phyloP scores from a whole-genome alignment of 768 basidiomycete genomes.

The Podaxis rugospora region DNA sequence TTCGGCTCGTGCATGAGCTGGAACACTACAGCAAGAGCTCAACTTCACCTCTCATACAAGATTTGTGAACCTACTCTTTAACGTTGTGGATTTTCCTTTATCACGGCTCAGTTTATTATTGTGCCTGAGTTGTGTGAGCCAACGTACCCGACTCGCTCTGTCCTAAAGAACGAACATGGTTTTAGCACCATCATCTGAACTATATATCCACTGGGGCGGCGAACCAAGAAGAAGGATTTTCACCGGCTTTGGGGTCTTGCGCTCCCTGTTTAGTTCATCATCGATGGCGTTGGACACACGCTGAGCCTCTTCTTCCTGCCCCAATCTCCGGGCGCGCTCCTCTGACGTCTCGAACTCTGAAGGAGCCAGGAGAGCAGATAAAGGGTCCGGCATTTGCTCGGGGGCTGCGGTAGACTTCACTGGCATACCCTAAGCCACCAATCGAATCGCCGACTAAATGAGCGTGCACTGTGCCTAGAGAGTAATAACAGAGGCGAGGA shows the following conservation, averaged over 20 bases:
- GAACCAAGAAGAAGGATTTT: slow-evolving; percentile 61
- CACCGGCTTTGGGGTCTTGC: slow-evolving; percentile 37
- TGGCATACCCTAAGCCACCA: neutral
- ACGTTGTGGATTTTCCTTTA: slow-evolving; percentile 73
- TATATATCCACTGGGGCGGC: slow-evolving; percentile 12
- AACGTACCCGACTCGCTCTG: slow-evolving; percentile 77
- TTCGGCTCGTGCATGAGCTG: slow-evolving; percentile 62
- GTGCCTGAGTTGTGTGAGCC: neutral
- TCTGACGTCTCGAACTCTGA: slow-evolving; percentile 45
- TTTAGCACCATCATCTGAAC: neutral
- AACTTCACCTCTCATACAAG: neutral
- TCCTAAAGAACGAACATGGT: slow-evolving; percentile 31
- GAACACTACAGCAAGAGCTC: slow-evolving; percentile 38
- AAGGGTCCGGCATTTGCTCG: slow-evolving; percentile 33
- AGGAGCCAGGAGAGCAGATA: slow-evolving; percentile 42
- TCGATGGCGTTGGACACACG: slow-evolving; percentile 60
- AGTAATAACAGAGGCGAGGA: neutral
- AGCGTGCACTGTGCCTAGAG: no score
- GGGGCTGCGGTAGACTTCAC: neutral
- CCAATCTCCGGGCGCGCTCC: slow-evolving; percentile 39
- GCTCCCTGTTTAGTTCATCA: slow-evolving; percentile 50
- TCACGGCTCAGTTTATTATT: slow-evolving; percentile 3
- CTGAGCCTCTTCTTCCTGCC: slow-evolving; percentile 47
- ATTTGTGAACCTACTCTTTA: slow-evolving; percentile 59
- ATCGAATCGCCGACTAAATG: neutral